Evolutionary conservation across 352 stramenopile species (phyloP), one percentile per base, ranked within the genome.

Genomic region (Phytophthora ramorum): DNA sequence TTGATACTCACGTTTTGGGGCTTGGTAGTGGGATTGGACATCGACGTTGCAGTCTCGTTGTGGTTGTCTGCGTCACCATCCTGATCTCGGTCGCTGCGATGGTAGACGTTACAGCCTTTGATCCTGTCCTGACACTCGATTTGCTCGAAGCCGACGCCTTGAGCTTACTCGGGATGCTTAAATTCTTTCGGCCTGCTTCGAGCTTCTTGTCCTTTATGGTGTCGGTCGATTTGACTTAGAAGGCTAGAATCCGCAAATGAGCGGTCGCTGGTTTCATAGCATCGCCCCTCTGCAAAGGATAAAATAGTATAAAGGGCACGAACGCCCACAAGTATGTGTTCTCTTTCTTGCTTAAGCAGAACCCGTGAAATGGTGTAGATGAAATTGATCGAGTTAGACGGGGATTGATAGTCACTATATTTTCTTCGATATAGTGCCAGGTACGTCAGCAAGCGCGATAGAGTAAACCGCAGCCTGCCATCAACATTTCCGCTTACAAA

Each of bases 401-500:
- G n/a, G 38, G n/a, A n/a, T 34, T 7, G 12, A 0, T 40, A 17
- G 38, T 24, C 38, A 45, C n/a, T 44, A 44, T 22, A 12, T 12
- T 16, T 16, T 0, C 34, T 12, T 17, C 14, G 34, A n/a, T 14
- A 40, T 40, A 40, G 34, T 40, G 34, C 0, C 34, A 40, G 5
- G 34, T 47, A 58, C 35, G 53, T 60, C 26, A 60, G 13, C 40
- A 34, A 14, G 2, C 17, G n/a, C 35, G 40, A 51, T 60, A 51
- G 52, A 50, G 52, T 60, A 49, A 60, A 60, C 52, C 16, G 13
- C 35, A 8, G 13, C 10, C 40, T 26, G 24, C 35, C 52, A 43
- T 60, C 38, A 49, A 51, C 40, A 60, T 13, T 24, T 43, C 10
- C 38, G 52, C 40, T 60, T 49, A 44, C 52, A 50, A 22, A 59